Conservation (phyloP, 2,329 filamentous ascomycete species). For the Pseudocercospora crystallina region DNA sequence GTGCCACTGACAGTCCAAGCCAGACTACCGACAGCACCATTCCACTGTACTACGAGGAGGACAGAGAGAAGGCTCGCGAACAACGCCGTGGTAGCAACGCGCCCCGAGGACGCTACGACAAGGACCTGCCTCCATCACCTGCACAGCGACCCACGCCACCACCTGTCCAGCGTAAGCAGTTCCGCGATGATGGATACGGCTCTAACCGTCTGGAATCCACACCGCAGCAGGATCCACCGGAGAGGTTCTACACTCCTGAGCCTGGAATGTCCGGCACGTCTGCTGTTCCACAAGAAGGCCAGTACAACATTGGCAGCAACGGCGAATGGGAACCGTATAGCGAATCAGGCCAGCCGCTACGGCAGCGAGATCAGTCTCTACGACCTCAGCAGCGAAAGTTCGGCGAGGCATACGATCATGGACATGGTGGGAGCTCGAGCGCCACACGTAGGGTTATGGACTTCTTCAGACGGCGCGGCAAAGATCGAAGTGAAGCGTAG, state of each 20-base stretch:
- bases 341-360: constrained; percentile 42
- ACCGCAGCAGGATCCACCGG: constrained; percentile 27
- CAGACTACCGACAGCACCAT: constrained; percentile 47
- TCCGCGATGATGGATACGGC: constrained; percentile 34
- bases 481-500: constrained; percentile 45
- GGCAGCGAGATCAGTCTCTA: constrained; percentile 43
- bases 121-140: constrained; percentile 30
- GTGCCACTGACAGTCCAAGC: constrained; percentile 45
- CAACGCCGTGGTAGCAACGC: constrained; percentile 21
- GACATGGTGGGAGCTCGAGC: constrained; percentile 76
- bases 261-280: constrained; percentile 14
- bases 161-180: constrained; percentile 31
- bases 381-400: constrained; percentile 84
- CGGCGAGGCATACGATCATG: constrained; percentile 81
- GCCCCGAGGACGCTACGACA: constrained; percentile 26
- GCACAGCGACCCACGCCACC: constrained; percentile 17
- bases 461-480: constrained; percentile 87
- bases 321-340: constrained; percentile 22
- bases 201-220: constrained; percentile 18
- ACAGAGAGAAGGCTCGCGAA: constrained; percentile 26
- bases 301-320: constrained; percentile 36
- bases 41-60: constrained; percentile 44
- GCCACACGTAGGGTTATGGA: constrained; percentile 95
- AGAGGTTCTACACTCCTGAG: constrained; percentile 35
- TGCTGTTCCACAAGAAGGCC: constrained; percentile 14